Conservation (phyloP, 164 flowering plant genomes). For the Protea cynaroides region DNA sequence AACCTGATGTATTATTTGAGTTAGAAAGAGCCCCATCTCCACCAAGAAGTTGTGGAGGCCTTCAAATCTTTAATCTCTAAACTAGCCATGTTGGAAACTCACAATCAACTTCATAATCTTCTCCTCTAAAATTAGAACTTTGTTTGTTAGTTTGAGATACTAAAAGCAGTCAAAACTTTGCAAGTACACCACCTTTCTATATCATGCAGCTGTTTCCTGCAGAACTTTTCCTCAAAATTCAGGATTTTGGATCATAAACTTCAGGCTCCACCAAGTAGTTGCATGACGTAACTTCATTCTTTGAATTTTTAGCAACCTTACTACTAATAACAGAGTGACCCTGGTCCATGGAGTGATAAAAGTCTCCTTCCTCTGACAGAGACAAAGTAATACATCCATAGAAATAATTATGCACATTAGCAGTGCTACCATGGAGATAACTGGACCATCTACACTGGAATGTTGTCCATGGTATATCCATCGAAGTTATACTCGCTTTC, state of each 20-base stretch:
- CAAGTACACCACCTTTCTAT: slow-evolving; percentile 32
- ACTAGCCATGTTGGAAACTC: neutral
- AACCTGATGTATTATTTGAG: neutral
- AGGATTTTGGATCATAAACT: neutral
- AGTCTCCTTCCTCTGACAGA: no score
- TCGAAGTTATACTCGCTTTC: slow-evolving; percentile 61
- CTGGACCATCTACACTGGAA: slow-evolving; percentile 34
- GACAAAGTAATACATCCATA: neutral
- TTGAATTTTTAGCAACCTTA: neutral
- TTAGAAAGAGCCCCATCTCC: neutral
- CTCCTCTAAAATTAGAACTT: slow-evolving; percentile 17
- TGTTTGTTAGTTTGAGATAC: slow-evolving; percentile 18
- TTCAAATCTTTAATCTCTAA: slow-evolving; percentile 6
- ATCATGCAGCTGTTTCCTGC: slow-evolving; percentile 20
- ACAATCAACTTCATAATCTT: neutral
- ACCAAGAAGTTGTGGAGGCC: slow-evolving; percentile 11
- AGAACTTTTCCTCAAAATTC: slow-evolving; percentile 6
- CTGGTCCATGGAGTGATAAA: neutral
- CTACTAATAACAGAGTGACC: neutral
- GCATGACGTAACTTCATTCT: neutral
- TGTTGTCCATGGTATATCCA: slow-evolving; percentile 52
- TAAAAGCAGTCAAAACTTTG: slow-evolving; percentile 31
- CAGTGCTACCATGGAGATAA: slow-evolving; percentile 5
- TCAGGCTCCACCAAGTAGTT: neutral
- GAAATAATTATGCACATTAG: slow-evolving; percentile 26